Conservation (phyloP, 176 grass and related monocot genomes). For the Phyllostachys edulis region DNA sequence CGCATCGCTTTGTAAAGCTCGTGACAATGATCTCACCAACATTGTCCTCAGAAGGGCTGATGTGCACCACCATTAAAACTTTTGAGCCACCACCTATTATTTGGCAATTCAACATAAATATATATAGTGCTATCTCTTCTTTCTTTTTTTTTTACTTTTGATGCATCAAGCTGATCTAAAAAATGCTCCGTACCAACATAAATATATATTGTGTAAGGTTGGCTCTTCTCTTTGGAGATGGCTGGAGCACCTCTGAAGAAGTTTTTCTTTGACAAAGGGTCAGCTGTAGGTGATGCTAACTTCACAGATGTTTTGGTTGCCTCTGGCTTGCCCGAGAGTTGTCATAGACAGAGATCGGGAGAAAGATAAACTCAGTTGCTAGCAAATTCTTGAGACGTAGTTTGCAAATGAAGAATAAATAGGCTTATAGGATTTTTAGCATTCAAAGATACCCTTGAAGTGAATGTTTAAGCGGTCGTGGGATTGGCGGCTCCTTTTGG, state of each 20-base stretch:
- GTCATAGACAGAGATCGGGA: background rate
- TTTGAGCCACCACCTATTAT: too few species aligned
- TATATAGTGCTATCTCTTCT: too few species aligned
- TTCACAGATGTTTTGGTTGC: background rate
- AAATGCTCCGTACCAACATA: too few species aligned
- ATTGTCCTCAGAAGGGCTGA: too few species aligned
- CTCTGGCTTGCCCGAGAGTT: constrained; percentile 1
- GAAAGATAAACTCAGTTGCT: background rate
- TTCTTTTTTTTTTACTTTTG: too few species aligned
- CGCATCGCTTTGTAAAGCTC: too few species aligned
- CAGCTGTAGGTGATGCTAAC: background rate
- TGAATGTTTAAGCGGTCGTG: constrained; percentile 27
- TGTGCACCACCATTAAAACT: too few species aligned
- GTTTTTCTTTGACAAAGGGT: background rate
- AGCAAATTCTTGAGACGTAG: background rate
- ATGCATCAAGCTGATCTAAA: too few species aligned
- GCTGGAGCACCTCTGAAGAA: background rate
- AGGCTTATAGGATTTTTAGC: background rate
- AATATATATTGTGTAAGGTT: background rate
- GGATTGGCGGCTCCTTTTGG: constrained; percentile 34
- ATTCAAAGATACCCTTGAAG: constrained; percentile 42
- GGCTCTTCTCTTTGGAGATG: too few species aligned
- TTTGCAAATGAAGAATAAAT: background rate
- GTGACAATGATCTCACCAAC: too few species aligned
- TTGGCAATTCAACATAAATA: too few species aligned